phyloP scores from a whole-genome alignment of 2,329 filamentous ascomycete species.

The Dactylellina drechsleri region DNA sequence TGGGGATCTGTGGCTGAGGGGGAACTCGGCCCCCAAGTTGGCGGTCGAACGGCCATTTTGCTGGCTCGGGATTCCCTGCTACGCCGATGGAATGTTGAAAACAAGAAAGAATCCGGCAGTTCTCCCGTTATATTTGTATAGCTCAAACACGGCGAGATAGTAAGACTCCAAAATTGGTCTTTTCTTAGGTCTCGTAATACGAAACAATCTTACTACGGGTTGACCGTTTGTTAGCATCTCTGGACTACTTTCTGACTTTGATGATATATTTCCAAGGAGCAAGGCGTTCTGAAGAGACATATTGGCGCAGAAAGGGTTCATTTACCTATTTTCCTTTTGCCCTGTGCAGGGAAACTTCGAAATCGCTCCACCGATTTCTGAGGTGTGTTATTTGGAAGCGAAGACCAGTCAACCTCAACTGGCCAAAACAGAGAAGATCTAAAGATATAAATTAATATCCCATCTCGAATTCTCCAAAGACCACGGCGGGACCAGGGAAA shows the following conservation, averaged over 20 bases:
- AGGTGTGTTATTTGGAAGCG: constrained; percentile 10
- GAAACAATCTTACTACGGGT: constrained; percentile 52
- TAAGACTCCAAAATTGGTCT: constrained; percentile 51
- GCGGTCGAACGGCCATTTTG: constrained; percentile 50
- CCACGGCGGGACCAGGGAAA: constrained; percentile 19
- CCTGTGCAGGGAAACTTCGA: constrained; percentile 25
- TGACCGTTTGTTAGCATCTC: constrained; percentile 17
- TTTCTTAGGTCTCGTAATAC: constrained; percentile 50
- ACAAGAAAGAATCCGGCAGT: constrained; percentile 40
- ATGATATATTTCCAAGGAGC: neutral
- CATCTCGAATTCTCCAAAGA: neutral
- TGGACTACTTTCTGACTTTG: neutral
- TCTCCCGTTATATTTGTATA: constrained; percentile 31
- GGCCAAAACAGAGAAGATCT: constrained; percentile 15
- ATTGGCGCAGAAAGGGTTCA: constrained; percentile 24
- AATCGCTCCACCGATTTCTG: neutral
- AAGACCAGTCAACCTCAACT: neutral
- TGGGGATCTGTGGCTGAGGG: constrained; percentile 52
- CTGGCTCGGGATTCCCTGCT: constrained; percentile 6
- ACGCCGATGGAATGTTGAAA: constrained; percentile 4
- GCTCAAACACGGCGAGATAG: constrained; percentile 30
- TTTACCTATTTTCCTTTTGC: constrained; percentile 12
- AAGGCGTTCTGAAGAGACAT: neutral
- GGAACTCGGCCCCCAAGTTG: constrained; percentile 52
- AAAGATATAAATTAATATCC: constrained; percentile 43